Evolutionary conservation across 345 rosid species (phyloP), one percentile per base, ranked within the genome.

Genomic region (Luvunga scandens): DNA sequence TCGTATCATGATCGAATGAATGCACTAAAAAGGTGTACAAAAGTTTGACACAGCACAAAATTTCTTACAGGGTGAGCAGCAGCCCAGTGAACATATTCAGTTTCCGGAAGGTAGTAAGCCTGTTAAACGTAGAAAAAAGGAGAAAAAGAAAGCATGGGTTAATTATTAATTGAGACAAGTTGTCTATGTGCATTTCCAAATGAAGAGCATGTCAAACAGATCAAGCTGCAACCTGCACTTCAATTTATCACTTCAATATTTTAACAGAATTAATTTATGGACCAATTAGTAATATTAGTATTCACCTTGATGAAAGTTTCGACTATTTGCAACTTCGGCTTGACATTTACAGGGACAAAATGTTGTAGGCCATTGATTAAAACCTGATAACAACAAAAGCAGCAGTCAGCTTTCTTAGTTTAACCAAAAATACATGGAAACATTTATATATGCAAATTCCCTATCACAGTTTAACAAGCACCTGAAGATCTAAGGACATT

Each of bases 401-500:
- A 48, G 53, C n/a, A 71, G 68, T 59, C 55, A 64, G 48, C 39
- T 39, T n/a, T 64, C 33, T 50, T 74, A 31, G 50, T 6, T 75
- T 33, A 71, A 25, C 55, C 48, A 22, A 62, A 28, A 56, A 62
- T 45, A 70, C 14, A n/a, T 4, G 60, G 59, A 73, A 69, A 78
- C n/a, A 12, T 25, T 36, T 31, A 61, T 45, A 45, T 50, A 66
- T 4, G 10, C 50, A 71, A 45, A 60, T 65, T 55, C 55, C 21
- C 18, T 27, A 38, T 60, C 53, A n/a, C 14, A 48, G 25, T 30
- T 68, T 8, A 30, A 72, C 72, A 77, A 57, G 42, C 59, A 96
- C 99, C 98, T 97, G 99, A 81, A 89, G 87, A 89, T 94, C 99
- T 78, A 97, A 82, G 53, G 92, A 93, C 99, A 97, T 93, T 82